These are phyloP conservation scores for Pichia rugopelliculosa DNA, from an alignment of 805 yeast genomes.

Conservation along the genomic window DNA sequence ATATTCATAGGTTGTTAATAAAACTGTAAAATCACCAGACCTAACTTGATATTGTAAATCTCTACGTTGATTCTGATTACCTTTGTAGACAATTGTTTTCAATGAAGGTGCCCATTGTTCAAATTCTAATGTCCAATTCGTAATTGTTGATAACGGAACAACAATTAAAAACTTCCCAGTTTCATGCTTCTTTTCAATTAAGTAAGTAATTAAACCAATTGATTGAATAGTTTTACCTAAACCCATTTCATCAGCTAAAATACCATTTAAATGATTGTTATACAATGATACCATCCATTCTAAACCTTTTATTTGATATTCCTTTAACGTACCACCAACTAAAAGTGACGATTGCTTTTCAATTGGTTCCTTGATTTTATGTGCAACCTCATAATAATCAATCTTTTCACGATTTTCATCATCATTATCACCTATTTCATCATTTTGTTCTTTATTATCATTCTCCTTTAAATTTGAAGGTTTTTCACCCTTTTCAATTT, in stretches of 20 bases:
- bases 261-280: conserved; percentile 56
- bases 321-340: conserved; percentile 74
- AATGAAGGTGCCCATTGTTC: conserved; percentile 86
- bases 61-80: conserved; percentile 67
- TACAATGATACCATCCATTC: conserved; percentile 63
- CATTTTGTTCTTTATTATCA: conserved; percentile 15
- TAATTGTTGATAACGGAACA: conserved; percentile 77
- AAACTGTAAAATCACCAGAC: conserved; percentile 64
- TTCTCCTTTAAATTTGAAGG: conserved; percentile 4
- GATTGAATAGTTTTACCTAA: conserved; percentile 67
- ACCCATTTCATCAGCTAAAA: conserved; percentile 64
- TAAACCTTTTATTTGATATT: conserved; percentile 60
- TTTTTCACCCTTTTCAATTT: conserved; percentile 22
- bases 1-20: conserved; percentile 77
- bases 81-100: conserved; percentile 67
- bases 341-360: conserved; percentile 59
- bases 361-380: conserved; percentile 60
- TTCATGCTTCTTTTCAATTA: conserved; percentile 58
- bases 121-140: conserved; percentile 81
- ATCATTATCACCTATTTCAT: conserved; percentile 20
- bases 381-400: conserved; percentile 80
- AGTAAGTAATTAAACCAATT: conserved; percentile 65
- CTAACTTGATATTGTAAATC: conserved; percentile 56
- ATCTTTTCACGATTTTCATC: conserved; percentile 51
- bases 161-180: conserved; percentile 69